phyloP scores from a whole-genome alignment of 108 stramenopile species.

The Cyclotella choctawhatcheeana region DNA sequence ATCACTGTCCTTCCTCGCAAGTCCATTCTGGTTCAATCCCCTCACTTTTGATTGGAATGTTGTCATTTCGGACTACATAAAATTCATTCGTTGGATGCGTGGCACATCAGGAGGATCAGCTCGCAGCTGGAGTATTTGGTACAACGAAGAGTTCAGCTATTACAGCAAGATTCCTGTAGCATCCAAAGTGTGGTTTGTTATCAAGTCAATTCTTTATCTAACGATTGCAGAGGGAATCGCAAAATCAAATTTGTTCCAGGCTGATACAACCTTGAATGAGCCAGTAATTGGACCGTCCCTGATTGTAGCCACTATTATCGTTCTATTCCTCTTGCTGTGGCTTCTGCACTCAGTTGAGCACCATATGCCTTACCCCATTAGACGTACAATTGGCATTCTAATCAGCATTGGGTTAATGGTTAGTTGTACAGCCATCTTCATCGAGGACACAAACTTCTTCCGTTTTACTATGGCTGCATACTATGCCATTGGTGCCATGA shows the following conservation, averaged over 20 bases:
- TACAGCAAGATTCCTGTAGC: slow-evolving; percentile 78
- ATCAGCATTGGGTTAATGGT: slow-evolving; percentile 71
- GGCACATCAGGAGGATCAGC: slow-evolving; percentile 80
- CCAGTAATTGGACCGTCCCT: slow-evolving; percentile 64
- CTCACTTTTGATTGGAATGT: slow-evolving; percentile 96
- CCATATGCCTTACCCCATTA: slow-evolving; percentile 77
- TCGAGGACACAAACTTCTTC: slow-evolving; percentile 86
- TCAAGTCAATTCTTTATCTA: slow-evolving; percentile 83
- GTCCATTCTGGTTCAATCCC: slow-evolving; percentile 99
- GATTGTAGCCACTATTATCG: slow-evolving; percentile 59
- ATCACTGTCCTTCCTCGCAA: slow-evolving; percentile 92
- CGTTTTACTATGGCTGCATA: slow-evolving; percentile 90
- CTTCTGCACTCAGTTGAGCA: slow-evolving; percentile 66
- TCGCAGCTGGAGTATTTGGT: slow-evolving; percentile 96
- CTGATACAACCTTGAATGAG: slow-evolving; percentile 76
- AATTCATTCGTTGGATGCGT: slow-evolving; percentile 91
- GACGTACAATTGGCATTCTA: slow-evolving; percentile 82
- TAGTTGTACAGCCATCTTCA: slow-evolving; percentile 67
- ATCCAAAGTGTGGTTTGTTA: slow-evolving; percentile 82
- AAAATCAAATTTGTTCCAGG: slow-evolving; percentile 72
- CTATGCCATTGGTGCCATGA: slow-evolving; percentile 86
- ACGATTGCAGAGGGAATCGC: slow-evolving; percentile 88
- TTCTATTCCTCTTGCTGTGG: slow-evolving; percentile 58
- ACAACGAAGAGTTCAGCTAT: slow-evolving; percentile 91
- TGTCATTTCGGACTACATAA: slow-evolving; percentile 81